These are phyloP conservation scores for Aechmea fasciata DNA, from an alignment of 176 grass and related monocot genomes.

Conservation along the genomic window DNA sequence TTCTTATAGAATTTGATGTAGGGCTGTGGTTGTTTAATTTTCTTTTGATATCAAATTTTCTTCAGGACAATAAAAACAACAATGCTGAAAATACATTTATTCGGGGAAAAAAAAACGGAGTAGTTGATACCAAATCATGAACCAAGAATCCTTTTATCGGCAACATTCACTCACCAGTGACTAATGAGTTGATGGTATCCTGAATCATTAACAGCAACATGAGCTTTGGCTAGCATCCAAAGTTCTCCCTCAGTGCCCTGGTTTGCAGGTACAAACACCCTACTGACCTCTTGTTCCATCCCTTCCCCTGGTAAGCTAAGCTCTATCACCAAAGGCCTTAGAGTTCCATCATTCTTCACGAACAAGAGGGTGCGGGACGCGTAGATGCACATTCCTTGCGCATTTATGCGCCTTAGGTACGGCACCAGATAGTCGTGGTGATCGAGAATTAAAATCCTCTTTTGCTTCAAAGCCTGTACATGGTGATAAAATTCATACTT, in stretches of 20 bases:
- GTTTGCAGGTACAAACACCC: slow-evolving; percentile 52
- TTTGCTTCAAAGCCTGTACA: slow-evolving; percentile 38
- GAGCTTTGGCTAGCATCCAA: slow-evolving; percentile 81
- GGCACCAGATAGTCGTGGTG: slow-evolving; percentile 95
- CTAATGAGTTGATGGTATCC: slow-evolving; percentile 97
- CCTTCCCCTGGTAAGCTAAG: slow-evolving; percentile 37
- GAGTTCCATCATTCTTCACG: slow-evolving; percentile 41
- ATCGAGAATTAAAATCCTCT: slow-evolving; percentile 62
- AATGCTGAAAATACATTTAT: slow-evolving; percentile 9
- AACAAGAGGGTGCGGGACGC: slow-evolving; percentile 89
- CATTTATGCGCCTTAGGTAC: slow-evolving; percentile 64
- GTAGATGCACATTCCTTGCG: slow-evolving; percentile 54
- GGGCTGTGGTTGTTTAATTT: too few species aligned
- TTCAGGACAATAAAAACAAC: too few species aligned
- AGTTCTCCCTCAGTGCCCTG: slow-evolving; percentile 24
- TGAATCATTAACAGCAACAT: slow-evolving; percentile 81
- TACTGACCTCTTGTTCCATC: slow-evolving; percentile 18
- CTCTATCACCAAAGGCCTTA: slow-evolving; percentile 65
- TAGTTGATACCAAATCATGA: neutral
- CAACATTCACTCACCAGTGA: slow-evolving; percentile 54
- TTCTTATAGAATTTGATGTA: too few species aligned
- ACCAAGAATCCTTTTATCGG: neutral
- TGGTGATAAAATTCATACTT: neutral
- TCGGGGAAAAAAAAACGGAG: neutral
- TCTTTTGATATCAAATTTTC: too few species aligned